Base-by-base conservation (phyloP, 495 filamentous ascomycete species). In the Ramalina intermedia region DNA sequence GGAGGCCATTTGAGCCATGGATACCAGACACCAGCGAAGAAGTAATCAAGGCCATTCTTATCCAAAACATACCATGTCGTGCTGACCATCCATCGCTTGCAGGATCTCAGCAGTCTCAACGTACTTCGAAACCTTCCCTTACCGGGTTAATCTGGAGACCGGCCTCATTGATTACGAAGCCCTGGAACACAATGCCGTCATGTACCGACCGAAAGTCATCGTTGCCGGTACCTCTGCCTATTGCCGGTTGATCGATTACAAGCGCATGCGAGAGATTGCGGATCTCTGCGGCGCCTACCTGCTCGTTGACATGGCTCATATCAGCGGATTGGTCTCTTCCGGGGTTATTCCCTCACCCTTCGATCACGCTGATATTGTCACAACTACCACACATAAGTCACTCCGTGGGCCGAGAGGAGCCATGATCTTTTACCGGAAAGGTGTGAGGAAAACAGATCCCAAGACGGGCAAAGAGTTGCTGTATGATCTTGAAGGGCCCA, bases 341-440 rank as follows among this genome's bases (percentile, higher is more conserved):
- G 87, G 82, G 57, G 90, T 94, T 61, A 95, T 96, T 58, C 87
- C 90, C 52, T 86, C 85, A 47, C 93, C 93, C 24, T 99, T 99
- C 72, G 73, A 81, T 55, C 75, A 95, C 59, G 88, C 90, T 50
- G 93, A 96, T 66, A 84, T 99, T 48, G 93, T 99, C 49, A 99
- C 93, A 53, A 99, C 93, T 49, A 99, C 93, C 50, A 99, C 93
- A 43, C 93, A 99, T 80, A 99, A 99, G 79, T 95, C 89, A 44
- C 85, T 99, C 59, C 87, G 93, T 73, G 93, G 93, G 46, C 93
- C 93, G 47, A 84, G 93, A 69, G 93, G 93, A 63, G 93, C 93
- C 63, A 99, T 99, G 93, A 99, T 99, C 70, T 99, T 99, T 78
- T 99, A 87, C 80, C 85, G 93, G 61, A 93, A 90, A 70, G 93